These are phyloP conservation scores for Paramecium sexaurelia DNA, from an alignment of 73 alveolate genomes.

Conservation along the genomic window DNA sequence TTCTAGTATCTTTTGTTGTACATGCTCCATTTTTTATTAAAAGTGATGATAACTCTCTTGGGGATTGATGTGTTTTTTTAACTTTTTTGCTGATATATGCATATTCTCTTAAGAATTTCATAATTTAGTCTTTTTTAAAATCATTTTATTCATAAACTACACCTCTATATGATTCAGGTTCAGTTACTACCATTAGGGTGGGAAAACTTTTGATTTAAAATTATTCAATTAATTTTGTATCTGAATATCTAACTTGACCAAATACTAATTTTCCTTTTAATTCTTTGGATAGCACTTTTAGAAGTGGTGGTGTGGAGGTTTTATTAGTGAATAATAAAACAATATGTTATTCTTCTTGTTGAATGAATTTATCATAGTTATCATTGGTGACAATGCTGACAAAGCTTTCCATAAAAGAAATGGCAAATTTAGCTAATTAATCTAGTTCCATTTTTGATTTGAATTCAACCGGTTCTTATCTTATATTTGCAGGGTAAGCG, in stretches of 20 bases:
- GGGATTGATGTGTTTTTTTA: conserved; percentile 30
- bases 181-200: conserved; percentile 87
- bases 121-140: conserved; percentile 83
- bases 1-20: conserved; percentile 69
- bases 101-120: conserved; percentile 92
- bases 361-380: conserved; percentile 88
- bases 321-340: conserved; percentile 93
- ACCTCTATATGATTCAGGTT: conserved; percentile 76
- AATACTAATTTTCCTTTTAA: conserved; percentile 87
- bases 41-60: conserved; percentile 68
- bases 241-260: conserved; percentile 93
- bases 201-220: conserved; percentile 90
- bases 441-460: conserved; percentile 83
- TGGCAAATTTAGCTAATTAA: conserved; percentile 86
- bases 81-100: conserved; percentile 73
- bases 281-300: conserved; percentile 91
- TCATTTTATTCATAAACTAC: conserved; percentile 83
- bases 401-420: conserved; percentile 89
- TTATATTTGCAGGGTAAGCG: conserved; percentile 88
- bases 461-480: conserved; percentile 83
- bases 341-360: conserved; percentile 82
- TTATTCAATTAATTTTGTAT: conserved; percentile 73
- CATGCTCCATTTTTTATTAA: conserved; percentile 72
- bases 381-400: conserved; percentile 90
- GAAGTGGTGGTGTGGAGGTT: conserved; percentile 95